A percentile compares a stretch with the other conserved stretches of the same genome.
Conservation (phyloP, 441 rosid species). For the Gossypium laxum region DNA sequence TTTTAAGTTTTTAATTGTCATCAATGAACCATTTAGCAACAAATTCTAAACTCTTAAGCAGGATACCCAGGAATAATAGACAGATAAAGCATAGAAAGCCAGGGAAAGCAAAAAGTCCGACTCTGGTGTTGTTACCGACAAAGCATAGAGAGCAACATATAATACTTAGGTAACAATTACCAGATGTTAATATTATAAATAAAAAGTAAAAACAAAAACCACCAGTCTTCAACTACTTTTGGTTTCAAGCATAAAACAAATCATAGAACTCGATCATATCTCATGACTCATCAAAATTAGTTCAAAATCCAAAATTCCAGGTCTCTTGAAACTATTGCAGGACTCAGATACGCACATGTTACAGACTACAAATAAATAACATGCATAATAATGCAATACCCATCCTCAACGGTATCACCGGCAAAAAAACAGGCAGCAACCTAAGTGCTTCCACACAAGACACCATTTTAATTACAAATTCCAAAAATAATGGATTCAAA, state of each 20-base stretch:
- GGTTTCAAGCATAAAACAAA: slow-evolving; percentile 1
- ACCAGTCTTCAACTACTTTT: neutral
- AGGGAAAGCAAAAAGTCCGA: no score
- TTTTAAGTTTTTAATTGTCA: slow-evolving; percentile 5
- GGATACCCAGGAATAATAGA: neutral
- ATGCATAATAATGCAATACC: neutral
- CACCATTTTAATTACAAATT: neutral
- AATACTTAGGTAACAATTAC: no score
- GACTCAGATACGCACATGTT: neutral
- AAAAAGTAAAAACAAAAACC: neutral
- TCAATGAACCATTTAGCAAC: neutral
- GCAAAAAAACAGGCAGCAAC: neutral
- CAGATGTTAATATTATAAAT: no score
- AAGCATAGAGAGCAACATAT: no score
- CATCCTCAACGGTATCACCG: neutral
- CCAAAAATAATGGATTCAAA: neutral
- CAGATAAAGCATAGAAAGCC: neutral
- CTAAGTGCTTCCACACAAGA: neutral
- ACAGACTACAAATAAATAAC: neutral
- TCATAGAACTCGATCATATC: neutral
- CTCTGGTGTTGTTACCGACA: no score
- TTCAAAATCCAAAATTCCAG: neutral
- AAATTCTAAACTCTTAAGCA: neutral
- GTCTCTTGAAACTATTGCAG: neutral
- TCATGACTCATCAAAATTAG: neutral